phyloP scores from a whole-genome alignment of 805 yeast genomes.

The Scheffersomyces stipitis region DNA sequence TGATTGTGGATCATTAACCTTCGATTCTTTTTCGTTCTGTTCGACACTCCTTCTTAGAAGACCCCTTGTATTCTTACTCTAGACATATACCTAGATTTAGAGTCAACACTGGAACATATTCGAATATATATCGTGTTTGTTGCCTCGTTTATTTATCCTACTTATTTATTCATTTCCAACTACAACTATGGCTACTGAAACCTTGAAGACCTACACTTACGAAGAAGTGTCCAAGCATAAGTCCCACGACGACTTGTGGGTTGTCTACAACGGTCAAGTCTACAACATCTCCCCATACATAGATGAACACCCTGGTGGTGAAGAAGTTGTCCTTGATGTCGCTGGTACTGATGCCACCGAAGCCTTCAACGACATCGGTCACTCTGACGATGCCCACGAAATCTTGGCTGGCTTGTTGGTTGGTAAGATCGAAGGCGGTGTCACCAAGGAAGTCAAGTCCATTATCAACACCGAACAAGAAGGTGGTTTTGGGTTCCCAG shows the following conservation, averaged over 20 bases:
- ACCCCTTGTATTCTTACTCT: too few species aligned
- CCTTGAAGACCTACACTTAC: slow-evolving; percentile 49
- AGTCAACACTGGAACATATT: too few species aligned
- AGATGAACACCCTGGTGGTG: slow-evolving; percentile 51
- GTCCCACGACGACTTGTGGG: slow-evolving; percentile 42
- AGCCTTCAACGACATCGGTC: slow-evolving; percentile 79
- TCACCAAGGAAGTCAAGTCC: slow-evolving; percentile 28
- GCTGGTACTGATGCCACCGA: slow-evolving; percentile 48
- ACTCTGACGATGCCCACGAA: slow-evolving; percentile 92
- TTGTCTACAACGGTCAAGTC: slow-evolving; percentile 44
- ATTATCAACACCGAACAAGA: slow-evolving; percentile 13
- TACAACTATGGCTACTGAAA: slow-evolving; percentile 1
- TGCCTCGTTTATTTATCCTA: slow-evolving; percentile 2
- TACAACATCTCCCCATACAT: slow-evolving; percentile 42
- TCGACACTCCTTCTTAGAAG: too few species aligned
- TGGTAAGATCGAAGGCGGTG: slow-evolving; percentile 76
- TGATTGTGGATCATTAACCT: too few species aligned
- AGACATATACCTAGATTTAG: too few species aligned
- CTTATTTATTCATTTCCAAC: slow-evolving; percentile 2
- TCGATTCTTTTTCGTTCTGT: too few species aligned
- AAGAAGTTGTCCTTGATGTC: slow-evolving; percentile 43
- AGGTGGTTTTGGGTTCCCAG: slow-evolving; percentile 22
- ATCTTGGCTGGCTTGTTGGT: slow-evolving; percentile 64
- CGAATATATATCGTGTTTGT: too few species aligned
- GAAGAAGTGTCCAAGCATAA: slow-evolving; percentile 49